Evolutionary conservation across 257 asterid species (phyloP).

Genomic region (Primulina tabacum): DNA sequence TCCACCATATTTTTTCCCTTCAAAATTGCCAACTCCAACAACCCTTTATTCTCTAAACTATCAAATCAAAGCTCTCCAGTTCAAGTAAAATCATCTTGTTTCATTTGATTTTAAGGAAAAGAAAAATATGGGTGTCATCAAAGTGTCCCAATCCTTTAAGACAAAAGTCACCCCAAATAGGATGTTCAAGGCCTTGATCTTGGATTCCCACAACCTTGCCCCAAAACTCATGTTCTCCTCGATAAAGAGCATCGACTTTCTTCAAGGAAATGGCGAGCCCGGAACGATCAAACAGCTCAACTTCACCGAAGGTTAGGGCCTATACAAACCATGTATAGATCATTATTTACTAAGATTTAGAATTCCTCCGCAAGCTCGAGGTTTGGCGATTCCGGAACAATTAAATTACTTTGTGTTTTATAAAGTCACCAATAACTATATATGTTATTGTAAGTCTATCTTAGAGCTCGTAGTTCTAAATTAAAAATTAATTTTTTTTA

Average conservation of each 20-base stretch:
- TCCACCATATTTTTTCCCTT: not conserved
- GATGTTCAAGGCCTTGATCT: constrained; percentile 51
- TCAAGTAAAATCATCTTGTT: not conserved
- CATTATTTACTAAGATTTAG: not conserved
- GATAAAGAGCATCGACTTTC: constrained; percentile 43
- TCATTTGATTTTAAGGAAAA: not conserved
- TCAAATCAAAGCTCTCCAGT: not conserved
- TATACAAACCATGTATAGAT: not conserved
- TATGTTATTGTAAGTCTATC: too few relatives aligned
- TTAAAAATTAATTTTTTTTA: not conserved
- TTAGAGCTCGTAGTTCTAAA: too few relatives aligned
- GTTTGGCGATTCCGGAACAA: too few relatives aligned
- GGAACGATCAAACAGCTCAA: constrained; percentile 45
- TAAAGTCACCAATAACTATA: too few relatives aligned
- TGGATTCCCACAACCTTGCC: constrained; percentile 45
- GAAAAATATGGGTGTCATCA: constrained; percentile 39
- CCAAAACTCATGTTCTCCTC: constrained; percentile 52
- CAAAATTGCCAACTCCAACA: not conserved
- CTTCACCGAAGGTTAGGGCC: constrained; percentile 36
- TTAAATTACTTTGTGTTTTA: too few relatives aligned
- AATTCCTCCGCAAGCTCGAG: too few relatives aligned
- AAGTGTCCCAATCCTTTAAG: constrained; percentile 48
- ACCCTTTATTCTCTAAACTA: not conserved
- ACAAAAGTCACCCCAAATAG: constrained; percentile 42
- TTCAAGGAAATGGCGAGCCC: constrained; percentile 39